Percentiles rank a stretch among this genome's conserved stretches.
phyloP scores from a whole-genome alignment of 139 green algal species.

The Medakamo hakoo region DNA sequence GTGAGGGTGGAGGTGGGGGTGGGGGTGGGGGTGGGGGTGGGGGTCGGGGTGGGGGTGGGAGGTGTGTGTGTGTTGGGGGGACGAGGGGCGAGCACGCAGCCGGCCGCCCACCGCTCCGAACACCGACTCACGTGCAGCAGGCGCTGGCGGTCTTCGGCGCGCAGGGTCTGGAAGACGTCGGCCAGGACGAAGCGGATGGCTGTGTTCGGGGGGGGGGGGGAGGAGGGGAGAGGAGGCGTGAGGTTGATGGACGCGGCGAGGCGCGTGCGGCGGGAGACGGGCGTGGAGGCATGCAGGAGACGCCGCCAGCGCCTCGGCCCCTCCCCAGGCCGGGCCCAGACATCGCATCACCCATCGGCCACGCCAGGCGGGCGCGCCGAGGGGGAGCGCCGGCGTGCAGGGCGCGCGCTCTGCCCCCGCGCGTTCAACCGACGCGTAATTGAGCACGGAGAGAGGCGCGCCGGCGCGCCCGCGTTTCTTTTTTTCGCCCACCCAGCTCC shows the following conservation, averaged over 20 bases:
- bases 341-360: no score
- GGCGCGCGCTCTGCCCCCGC: no score
- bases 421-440: no score
- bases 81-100: neutral
- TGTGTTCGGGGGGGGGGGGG: conserved; percentile 20
- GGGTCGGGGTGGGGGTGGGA: neutral
- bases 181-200: conserved; percentile 96
- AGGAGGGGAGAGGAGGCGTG: neutral
- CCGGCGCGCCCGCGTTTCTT: no score
- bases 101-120: neutral
- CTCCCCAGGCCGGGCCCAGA: no score
- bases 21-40: neutral
- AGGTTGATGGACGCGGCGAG: neutral
- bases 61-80: neutral
- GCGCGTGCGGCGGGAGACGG: neutral
- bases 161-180: conserved; percentile 57
- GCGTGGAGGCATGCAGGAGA: conserved; percentile 1
- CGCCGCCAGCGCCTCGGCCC: conserved; percentile 12
- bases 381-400: no score
- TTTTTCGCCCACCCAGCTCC: no score
- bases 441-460: no score
- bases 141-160: conserved; percentile 67
- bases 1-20: neutral
- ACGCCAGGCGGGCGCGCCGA: no score
- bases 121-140: conserved; percentile 90